Conservation (phyloP, 139 green algal genomes). For the Picochlorum sp. region DNA sequence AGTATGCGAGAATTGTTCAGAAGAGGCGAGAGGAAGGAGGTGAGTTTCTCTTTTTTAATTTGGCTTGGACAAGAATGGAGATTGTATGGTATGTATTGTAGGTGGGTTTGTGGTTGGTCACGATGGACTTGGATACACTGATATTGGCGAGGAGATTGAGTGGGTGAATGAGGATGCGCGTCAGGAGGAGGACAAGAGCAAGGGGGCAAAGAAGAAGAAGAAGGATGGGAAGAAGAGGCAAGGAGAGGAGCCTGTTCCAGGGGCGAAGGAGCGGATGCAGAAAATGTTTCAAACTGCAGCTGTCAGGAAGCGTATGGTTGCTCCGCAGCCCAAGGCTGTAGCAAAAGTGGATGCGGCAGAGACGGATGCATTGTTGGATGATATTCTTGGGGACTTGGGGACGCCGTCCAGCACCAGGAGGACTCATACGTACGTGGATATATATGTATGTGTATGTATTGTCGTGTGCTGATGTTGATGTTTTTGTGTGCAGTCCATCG, state of each 20-base stretch:
- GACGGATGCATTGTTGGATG: conserved; percentile 66
- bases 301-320: conserved; percentile 10
- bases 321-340: neutral
- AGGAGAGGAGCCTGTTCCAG: conserved; percentile 14
- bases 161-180: conserved; percentile 30
- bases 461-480: too few relatives aligned
- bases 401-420: neutral
- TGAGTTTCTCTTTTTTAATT: conserved; percentile 12
- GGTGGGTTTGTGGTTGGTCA: conserved; percentile 76
- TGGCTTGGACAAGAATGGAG: too few relatives aligned
- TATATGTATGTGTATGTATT: too few relatives aligned
- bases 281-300: conserved; percentile 45
- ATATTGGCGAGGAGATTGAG: conserved; percentile 87
- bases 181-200: conserved; percentile 9
- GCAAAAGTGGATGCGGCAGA: conserved; percentile 26
- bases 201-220: conserved; percentile 7
- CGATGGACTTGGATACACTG: conserved; percentile 67
- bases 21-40: conserved; percentile 73
- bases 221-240: conserved; percentile 21
- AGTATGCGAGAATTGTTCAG: conserved; percentile 77
- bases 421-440: too few relatives aligned
- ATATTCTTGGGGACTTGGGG: conserved; percentile 57
- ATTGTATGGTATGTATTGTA: conserved; percentile 10
- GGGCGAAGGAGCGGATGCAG: conserved; percentile 34
- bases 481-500: too few relatives aligned